Conservation (phyloP, 352 stramenopile species). For the Phytophthora agathidicida region DNA sequence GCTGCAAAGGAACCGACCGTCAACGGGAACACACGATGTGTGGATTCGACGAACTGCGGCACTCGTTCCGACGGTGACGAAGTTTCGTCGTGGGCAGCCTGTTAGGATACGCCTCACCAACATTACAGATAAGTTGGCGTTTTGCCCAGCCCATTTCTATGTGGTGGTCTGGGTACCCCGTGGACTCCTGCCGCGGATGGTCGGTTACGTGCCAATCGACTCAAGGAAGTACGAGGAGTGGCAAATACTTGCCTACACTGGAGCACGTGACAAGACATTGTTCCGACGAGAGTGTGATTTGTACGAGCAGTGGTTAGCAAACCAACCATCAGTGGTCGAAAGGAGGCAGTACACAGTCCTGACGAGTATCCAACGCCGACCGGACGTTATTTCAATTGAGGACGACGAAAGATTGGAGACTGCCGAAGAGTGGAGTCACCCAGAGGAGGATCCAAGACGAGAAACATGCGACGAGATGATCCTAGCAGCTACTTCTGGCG, state of each 20-base stretch:
- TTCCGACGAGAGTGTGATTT: background rate
- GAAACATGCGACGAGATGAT: no score
- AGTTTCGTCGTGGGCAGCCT: background rate
- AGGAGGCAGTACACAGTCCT: background rate
- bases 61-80: background rate
- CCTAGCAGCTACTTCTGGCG: no score
- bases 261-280: background rate
- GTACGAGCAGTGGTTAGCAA: background rate
- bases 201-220: background rate
- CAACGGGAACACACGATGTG: background rate
- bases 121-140: background rate
- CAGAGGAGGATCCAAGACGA: no score
- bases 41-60: background rate
- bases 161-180: background rate
- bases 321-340: no score
- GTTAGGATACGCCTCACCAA: background rate
- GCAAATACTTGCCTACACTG: conserved; percentile 1
- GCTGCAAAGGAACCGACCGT: no score
- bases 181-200: background rate
- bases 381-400: background rate
- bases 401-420: no score
- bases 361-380: background rate
- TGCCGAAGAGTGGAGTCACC: no score
- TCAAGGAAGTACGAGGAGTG: conserved; percentile 1
- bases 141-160: background rate